These are phyloP conservation scores for Orbilia oligospora DNA, from an alignment of 2,329 filamentous ascomycete species.

Conservation along the genomic window DNA sequence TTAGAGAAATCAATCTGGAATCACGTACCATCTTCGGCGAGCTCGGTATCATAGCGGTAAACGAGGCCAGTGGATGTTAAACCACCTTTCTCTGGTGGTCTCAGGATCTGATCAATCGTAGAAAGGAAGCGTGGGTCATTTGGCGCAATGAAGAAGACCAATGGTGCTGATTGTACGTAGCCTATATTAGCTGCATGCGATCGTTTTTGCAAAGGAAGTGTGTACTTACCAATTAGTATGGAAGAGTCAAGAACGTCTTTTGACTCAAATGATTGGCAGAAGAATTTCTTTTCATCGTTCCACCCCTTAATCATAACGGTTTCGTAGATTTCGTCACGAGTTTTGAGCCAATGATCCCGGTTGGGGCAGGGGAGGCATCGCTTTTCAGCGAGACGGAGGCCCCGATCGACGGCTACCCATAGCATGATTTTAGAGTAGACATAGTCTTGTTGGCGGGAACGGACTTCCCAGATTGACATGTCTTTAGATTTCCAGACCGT, in stretches of 20 bases:
- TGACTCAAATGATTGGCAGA: constrained; percentile 82
- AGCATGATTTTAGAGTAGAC: constrained; percentile 87
- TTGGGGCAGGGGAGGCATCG: constrained; percentile 82
- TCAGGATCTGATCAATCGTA: constrained; percentile 80
- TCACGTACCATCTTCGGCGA: constrained; percentile 77
- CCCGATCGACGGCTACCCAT: constrained; percentile 85
- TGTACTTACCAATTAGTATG: constrained; percentile 47
- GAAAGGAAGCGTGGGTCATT: constrained; percentile 82
- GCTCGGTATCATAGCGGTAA: constrained; percentile 79
- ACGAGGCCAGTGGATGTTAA: constrained; percentile 82
- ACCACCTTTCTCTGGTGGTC: constrained; percentile 80
- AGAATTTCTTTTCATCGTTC: constrained; percentile 78
- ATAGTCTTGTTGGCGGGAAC: constrained; percentile 82
- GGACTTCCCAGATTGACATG: constrained; percentile 88
- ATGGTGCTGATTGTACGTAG: constrained; percentile 73
- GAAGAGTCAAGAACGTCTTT: constrained; percentile 77
- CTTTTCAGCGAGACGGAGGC: constrained; percentile 80
- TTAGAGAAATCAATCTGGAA: constrained; percentile 3
- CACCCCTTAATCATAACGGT: constrained; percentile 84
- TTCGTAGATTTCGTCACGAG: constrained; percentile 79
- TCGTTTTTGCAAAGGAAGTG: not conserved
- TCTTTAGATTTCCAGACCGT: constrained; percentile 77
- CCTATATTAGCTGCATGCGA: not conserved
- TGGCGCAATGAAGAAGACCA: constrained; percentile 84
- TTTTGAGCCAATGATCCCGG: constrained; percentile 76